Percentiles rank a stretch among this genome's conserved stretches.
phyloP scores from a whole-genome alignment of 805 yeast genomes.

The Candida succiphila region DNA sequence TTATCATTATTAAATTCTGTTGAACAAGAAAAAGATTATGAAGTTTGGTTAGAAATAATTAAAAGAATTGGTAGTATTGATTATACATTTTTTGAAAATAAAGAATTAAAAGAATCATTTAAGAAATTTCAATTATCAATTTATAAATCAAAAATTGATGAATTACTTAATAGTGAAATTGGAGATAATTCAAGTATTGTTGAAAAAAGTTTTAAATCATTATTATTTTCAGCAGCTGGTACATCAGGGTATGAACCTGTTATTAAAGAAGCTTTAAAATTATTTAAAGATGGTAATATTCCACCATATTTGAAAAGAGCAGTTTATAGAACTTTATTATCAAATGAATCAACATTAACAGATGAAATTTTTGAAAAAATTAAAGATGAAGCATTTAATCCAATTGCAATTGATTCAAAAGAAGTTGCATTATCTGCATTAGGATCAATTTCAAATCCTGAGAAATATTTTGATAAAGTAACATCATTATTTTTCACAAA shows the following conservation, averaged over 20 bases:
- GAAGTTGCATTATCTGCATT: conserved; percentile 46
- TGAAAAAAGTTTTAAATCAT: conserved; percentile 28
- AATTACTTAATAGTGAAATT: conserved; percentile 30
- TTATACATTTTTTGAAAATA: conserved; percentile 29
- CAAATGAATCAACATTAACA: conserved; percentile 23
- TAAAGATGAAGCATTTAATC: conserved; percentile 34
- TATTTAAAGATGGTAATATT: conserved; percentile 25
- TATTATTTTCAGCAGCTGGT: conserved; percentile 34
- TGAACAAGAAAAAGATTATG: conserved; percentile 29
- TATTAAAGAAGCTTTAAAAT: conserved; percentile 12
- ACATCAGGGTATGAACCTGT: conserved; percentile 29
- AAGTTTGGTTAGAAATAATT: conserved; percentile 50
- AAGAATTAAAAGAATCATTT: conserved; percentile 17
- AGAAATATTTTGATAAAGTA: conserved; percentile 24
- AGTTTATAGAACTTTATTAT: conserved; percentile 33
- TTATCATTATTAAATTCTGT: conserved; percentile 33
- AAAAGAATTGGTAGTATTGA: conserved; percentile 26
- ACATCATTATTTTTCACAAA: conserved; percentile 32
- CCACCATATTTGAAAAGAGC: conserved; percentile 37
- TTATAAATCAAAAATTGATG: background rate
- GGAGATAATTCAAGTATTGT: conserved; percentile 59
- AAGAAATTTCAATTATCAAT: background rate
- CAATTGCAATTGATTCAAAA: conserved; percentile 47
- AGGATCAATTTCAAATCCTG: conserved; percentile 24
- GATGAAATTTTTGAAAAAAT: conserved; percentile 30